Base-by-base conservation (phyloP, 805 yeast genomes). In the Metschnikowia aberdeeniae region DNA sequence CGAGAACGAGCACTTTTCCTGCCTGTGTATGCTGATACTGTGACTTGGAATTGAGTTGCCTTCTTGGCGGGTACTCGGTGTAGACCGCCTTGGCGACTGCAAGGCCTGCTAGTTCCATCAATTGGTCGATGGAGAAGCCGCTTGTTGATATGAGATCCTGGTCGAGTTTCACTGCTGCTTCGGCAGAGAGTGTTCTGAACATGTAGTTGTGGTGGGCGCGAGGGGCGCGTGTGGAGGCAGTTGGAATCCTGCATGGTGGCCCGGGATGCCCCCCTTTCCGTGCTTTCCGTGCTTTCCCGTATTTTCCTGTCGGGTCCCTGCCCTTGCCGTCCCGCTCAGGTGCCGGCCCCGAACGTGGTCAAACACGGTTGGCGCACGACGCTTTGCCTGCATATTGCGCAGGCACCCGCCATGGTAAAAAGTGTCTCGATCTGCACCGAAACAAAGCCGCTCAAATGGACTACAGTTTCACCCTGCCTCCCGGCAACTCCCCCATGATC, bases 51-150 rank as follows among this genome's bases (percentile, higher is more conserved):
- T 22, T 22, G 45, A n/a, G 20, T 19, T 7, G 45, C 7, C 3
- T 36, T 8, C 10, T 5, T 1, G 81, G 81, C 2, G 95, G 95
- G 53, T 77, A 87, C 30, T 81, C 73, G 40, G 73, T 76, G 58
- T 78, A 81, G 3, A 90, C 76, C 0, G 95, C 87, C 57, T 89
- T 87, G 5, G 99, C 97, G 8, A 92, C 97, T 1, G 97, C 81
- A 26, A 90, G 73, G 0, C 99, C 99, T 0, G 99, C 99, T 35
- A 93, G 72, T 65, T 93, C 99, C 99, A 93, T 93, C 60, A 88
- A 64, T 56, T 88, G 96, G 59, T 87, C 95, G 44, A 88, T 76
- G 24, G 92, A 82, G 67, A 82, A 88, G 0, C 88, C 93, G 2
- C 82, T 82, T 0, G 85, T 66, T 1, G 93, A 81, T 97, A 93